Conservation (phyloP, 2,329 filamentous ascomycete species). For the Fonsecaea monophora region DNA sequence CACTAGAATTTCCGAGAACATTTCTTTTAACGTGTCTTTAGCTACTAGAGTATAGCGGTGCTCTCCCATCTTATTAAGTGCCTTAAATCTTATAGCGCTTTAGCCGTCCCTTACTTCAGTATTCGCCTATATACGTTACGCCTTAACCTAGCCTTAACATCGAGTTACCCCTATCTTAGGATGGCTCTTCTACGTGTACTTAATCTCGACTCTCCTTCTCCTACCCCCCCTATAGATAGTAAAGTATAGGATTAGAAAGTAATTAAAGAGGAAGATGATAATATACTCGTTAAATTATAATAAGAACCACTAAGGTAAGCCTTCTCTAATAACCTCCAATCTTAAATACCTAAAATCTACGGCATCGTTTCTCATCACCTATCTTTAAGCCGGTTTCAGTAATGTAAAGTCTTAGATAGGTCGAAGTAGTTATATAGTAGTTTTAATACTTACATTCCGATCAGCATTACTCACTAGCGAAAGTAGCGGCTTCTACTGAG, state of each 20-base stretch:
- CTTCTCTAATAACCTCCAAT: neutral
- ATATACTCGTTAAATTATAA: constrained; percentile 17
- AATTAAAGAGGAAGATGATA: constrained; percentile 17
- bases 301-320: constrained; percentile 9
- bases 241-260: constrained; percentile 6
- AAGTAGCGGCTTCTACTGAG: neutral
- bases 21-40: no score
- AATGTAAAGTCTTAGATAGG: neutral
- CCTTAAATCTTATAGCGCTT: no score
- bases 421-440: neutral
- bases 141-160: no score
- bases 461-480: neutral
- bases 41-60: no score
- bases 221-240: neutral
- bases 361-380: no score
- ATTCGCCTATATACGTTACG: no score
- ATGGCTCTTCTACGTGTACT: neutral
- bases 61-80: no score
- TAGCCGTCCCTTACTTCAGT: no score
- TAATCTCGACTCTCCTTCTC: neutral
- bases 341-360: neutral
- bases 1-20: no score
- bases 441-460: neutral
- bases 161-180: no score
- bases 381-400: neutral